Conservation (phyloP, 2,329 filamentous ascomycete genomes). For the Alternaria arbusti region DNA sequence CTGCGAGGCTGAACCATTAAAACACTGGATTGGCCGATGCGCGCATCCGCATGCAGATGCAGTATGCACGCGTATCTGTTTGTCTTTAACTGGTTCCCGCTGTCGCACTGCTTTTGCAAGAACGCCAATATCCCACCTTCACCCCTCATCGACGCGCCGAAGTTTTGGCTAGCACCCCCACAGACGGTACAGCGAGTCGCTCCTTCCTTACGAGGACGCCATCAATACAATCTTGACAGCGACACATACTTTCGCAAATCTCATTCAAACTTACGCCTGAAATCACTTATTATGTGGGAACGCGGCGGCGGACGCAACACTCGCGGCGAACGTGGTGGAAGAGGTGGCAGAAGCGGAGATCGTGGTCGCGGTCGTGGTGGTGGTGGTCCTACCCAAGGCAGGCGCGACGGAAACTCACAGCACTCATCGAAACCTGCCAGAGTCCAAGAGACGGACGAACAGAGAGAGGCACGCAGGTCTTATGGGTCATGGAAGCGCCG, state of each 20-base stretch:
- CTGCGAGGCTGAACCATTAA: too few relatives aligned
- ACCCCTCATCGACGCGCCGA: too few relatives aligned
- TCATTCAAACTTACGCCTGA: too few relatives aligned
- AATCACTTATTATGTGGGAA: neutral
- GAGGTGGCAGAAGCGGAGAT: neutral
- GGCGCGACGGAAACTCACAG: neutral
- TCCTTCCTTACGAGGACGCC: too few relatives aligned
- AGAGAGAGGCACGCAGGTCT: slow-evolving; percentile 25
- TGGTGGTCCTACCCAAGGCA: too few relatives aligned
- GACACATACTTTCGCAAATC: neutral
- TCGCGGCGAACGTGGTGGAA: neutral
- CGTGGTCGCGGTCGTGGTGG: neutral
- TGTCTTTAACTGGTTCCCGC: too few relatives aligned
- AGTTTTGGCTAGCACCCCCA: neutral
- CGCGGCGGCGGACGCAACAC: neutral
- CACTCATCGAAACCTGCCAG: neutral
- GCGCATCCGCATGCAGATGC: too few relatives aligned
- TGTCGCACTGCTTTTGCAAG: too few relatives aligned
- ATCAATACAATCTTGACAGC: neutral
- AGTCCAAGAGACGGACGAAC: slow-evolving; percentile 26
- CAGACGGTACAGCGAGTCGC: neutral
- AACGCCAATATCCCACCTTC: neutral
- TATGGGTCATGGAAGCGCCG: slow-evolving; percentile 40
- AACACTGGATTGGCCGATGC: too few relatives aligned
- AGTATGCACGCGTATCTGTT: too few relatives aligned